Evolutionary conservation across 768 basidiomycete genomes (phyloP).

Genomic region (Boletus reticulatus): DNA sequence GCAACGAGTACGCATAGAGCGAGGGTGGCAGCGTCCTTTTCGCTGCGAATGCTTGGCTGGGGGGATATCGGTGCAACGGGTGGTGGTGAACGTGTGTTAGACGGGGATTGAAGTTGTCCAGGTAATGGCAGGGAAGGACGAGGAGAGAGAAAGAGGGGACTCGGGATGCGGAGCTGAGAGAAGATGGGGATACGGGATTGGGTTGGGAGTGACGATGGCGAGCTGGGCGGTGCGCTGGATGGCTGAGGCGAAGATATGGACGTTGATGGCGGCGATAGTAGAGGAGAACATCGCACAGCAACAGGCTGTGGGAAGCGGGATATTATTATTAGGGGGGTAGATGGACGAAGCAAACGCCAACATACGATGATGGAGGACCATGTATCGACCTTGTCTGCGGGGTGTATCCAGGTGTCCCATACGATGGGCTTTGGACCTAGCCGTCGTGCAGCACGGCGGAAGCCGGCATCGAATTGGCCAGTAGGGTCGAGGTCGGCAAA

Average conservation of each 20-base stretch:
- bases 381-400: background rate
- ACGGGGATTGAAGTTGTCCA: background rate
- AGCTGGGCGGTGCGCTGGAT: background rate
- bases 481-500: constrained; percentile 31
- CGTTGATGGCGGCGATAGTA: background rate
- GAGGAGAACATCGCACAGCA: constrained; percentile 8
- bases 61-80: background rate
- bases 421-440: constrained; percentile 14
- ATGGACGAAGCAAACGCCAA: background rate
- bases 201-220: background rate
- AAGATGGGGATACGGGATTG: background rate
- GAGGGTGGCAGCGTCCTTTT: constrained; percentile 2
- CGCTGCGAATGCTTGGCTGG: background rate
- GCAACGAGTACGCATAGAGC: constrained; percentile 20
- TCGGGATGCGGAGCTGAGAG: constrained; percentile 10
- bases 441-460: constrained; percentile 5
- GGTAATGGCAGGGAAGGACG: background rate
- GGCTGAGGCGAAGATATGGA: background rate
- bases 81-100: background rate
- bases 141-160: background rate
- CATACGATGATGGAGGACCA: constrained; percentile 20
- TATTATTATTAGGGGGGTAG: background rate
- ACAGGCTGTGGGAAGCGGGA: constrained; percentile 14
- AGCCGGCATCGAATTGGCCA: background rate
- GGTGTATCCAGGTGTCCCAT: constrained; percentile 16